Evolutionary conservation across 2,329 filamentous ascomycete species (phyloP).

Genomic region (Aureobasidium sp.): DNA sequence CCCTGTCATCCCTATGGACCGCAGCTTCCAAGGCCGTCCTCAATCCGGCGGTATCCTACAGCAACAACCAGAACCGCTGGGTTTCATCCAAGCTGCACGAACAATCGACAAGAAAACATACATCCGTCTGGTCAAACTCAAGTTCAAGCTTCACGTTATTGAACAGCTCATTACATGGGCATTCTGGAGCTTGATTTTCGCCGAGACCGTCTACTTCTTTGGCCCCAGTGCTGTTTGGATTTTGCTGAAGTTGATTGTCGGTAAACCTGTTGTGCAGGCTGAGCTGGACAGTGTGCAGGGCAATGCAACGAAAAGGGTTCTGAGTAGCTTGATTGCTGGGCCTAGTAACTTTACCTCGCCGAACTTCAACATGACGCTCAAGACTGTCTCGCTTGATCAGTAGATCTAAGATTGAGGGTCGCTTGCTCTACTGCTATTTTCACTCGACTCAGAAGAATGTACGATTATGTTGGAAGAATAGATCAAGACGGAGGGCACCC

Average conservation of each 20-base stretch:
- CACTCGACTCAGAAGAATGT: background rate
- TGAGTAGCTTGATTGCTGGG: background rate
- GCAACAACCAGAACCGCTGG: background rate
- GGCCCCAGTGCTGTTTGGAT: conserved; percentile 1
- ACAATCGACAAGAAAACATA: conserved; percentile 2
- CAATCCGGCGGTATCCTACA: background rate
- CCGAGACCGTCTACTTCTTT: background rate
- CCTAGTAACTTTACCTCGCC: background rate
- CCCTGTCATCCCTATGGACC: conserved; percentile 12
- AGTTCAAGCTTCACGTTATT: background rate
- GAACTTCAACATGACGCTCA: background rate
- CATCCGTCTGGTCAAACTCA: background rate
- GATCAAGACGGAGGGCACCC: background rate
- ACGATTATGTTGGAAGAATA: too few relatives aligned
- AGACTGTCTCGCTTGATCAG: background rate
- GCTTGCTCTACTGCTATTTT: background rate
- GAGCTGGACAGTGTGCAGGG: background rate
- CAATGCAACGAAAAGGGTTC: background rate
- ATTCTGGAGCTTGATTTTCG: background rate
- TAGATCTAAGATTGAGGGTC: background rate
- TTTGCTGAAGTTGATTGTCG: background rate
- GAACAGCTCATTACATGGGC: background rate
- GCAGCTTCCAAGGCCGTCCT: conserved; percentile 4
- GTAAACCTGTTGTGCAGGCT: background rate
- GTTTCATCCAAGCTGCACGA: background rate